Percentiles rank a stretch among this genome's conserved stretches.
phyloP scores from a whole-genome alignment of 148 eudicot species.

The Oxyria digyna region DNA sequence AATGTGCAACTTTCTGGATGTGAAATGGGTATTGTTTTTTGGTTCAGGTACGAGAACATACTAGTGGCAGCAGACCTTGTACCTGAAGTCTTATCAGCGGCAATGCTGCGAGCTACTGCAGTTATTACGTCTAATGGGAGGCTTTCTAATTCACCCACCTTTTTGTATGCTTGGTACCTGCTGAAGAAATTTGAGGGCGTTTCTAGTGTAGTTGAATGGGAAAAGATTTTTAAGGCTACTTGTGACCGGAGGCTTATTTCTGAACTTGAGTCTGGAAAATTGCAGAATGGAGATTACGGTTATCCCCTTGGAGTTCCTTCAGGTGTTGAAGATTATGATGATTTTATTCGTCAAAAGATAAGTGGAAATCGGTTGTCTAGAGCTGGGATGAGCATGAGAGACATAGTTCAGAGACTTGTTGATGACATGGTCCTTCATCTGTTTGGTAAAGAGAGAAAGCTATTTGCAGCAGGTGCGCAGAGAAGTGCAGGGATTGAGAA shows the following conservation, averaged over 20 bases:
- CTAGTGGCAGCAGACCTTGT: conserved; percentile 78
- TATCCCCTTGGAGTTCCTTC: conserved; percentile 72
- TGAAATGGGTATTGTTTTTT: not conserved
- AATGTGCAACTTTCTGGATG: conserved; percentile 1
- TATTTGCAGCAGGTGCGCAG: conserved; percentile 39
- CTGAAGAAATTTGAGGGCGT: conserved; percentile 55
- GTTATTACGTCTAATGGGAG: conserved; percentile 62
- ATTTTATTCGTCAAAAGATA: conserved; percentile 84
- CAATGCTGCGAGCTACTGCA: conserved; percentile 60
- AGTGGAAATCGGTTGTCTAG: conserved; percentile 66
- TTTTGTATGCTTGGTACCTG: conserved; percentile 61
- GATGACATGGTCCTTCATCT: conserved; percentile 62
- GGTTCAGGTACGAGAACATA: conserved; percentile 79
- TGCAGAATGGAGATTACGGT: conserved; percentile 68
- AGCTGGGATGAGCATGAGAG: conserved; percentile 75
- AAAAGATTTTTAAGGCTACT: conserved; percentile 61
- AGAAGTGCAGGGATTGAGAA: conserved; percentile 60
- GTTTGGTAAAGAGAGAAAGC: conserved; percentile 76
- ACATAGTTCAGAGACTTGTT: conserved; percentile 53
- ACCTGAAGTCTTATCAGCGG: conserved; percentile 76
- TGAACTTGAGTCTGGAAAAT: conserved; percentile 79
- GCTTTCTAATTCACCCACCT: conserved; percentile 68
- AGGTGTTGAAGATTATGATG: conserved; percentile 82
- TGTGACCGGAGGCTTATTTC: conserved; percentile 67
- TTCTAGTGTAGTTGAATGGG: conserved; percentile 76